Percentiles rank a stretch among this genome's conserved stretches.
phyloP scores from a whole-genome alignment of 441 rosid genomes.

The Mallotus repandus region DNA sequence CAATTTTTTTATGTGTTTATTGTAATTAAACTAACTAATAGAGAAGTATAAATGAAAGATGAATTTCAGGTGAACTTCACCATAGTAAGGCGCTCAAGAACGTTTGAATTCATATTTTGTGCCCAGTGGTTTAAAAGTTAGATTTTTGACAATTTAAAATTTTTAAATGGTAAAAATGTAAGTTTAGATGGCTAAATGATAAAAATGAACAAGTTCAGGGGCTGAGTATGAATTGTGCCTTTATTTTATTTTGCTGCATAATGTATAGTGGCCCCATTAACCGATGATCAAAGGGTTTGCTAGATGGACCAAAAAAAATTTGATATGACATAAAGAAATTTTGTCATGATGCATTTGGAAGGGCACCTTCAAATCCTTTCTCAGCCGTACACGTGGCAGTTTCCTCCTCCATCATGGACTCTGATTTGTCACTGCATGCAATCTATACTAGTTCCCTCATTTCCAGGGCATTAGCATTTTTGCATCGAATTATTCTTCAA shows the following conservation, averaged over 20 bases:
- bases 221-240: too few species aligned
- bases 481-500: not conserved
- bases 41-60: too few species aligned
- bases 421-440: not conserved
- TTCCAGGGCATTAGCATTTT: not conserved
- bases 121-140: too few species aligned
- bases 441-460: constrained; percentile 4
- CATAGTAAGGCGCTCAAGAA: too few species aligned
- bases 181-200: too few species aligned
- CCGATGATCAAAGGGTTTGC: not conserved
- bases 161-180: too few species aligned
- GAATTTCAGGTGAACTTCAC: too few species aligned
- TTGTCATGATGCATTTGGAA: constrained; percentile 38
- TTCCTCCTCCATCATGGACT: not conserved
- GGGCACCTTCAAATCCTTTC: constrained; percentile 5
- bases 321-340: constrained; percentile 36
- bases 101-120: too few species aligned
- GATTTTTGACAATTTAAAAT: too few species aligned
- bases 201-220: too few species aligned
- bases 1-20: too few species aligned
- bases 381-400: constrained; percentile 26
- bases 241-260: not conserved
- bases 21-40: too few species aligned
- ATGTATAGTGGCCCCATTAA: not conserved
- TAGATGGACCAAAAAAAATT: not conserved